phyloP scores from a whole-genome alignment of 495 filamentous ascomycete genomes.

The Hypoxylon cercidicola region DNA sequence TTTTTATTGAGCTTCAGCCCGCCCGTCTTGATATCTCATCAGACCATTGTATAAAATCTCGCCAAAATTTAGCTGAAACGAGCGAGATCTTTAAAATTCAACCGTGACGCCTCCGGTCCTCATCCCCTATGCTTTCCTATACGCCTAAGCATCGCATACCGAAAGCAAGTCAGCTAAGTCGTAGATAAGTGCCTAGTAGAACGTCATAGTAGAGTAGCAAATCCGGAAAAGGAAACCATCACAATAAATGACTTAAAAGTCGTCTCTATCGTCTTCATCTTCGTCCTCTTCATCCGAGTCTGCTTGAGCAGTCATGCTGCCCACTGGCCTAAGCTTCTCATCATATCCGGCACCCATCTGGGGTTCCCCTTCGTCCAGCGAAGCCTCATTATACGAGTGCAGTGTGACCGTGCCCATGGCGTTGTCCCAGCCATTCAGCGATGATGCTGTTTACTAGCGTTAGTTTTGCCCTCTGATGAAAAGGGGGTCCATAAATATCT shows the following conservation, averaged over 20 bases:
- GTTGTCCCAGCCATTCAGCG: constrained; percentile 79
- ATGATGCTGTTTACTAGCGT: constrained; percentile 66
- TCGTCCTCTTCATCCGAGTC: constrained; percentile 24
- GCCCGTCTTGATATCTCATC: constrained; percentile 19
- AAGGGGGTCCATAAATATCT: too few relatives aligned
- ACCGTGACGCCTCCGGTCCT: constrained; percentile 21
- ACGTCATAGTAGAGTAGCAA: too few relatives aligned
- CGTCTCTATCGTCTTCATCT: constrained; percentile 12
- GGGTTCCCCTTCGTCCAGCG: constrained; percentile 73
- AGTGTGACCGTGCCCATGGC: constrained; percentile 77
- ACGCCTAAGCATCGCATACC: constrained; percentile 11
- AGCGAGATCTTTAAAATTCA: constrained; percentile 13
- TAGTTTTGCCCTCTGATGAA: too few relatives aligned
- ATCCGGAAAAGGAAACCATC: neutral
- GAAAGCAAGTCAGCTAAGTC: constrained; percentile 11
- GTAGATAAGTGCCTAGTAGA: constrained; percentile 2
- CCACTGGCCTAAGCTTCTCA: constrained; percentile 52
- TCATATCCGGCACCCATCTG: constrained; percentile 65
- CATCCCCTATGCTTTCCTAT: neutral
- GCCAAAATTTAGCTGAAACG: constrained; percentile 23
- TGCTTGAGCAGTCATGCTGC: neutral
- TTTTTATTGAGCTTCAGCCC: constrained; percentile 19
- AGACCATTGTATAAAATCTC: constrained; percentile 41
- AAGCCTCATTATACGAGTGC: constrained; percentile 77
- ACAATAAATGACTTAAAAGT: neutral